Evolutionary conservation across 805 yeast species (phyloP).

Genomic region (Candida parachauliodes): DNA sequence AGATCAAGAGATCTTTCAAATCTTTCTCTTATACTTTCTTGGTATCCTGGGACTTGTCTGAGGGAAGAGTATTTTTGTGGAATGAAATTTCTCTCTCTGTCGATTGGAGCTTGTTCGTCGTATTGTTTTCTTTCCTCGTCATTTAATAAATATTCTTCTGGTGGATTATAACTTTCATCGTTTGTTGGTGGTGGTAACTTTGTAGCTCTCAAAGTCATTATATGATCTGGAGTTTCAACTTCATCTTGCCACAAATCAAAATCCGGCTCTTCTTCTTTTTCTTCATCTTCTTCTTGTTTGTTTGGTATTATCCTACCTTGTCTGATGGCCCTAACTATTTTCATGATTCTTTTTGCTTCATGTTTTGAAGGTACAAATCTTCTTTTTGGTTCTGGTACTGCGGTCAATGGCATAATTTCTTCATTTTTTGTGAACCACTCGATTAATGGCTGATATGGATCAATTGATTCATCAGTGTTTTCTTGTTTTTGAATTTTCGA

Average conservation of each 20-base stretch:
- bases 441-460: conserved; percentile 90
- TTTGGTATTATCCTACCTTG: conserved; percentile 92
- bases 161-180: conserved; percentile 96
- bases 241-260: conserved; percentile 83
- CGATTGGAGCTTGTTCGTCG: conserved; percentile 67
- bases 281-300: conserved; percentile 61
- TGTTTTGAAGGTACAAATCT: conserved; percentile 95
- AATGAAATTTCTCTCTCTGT: conserved; percentile 71
- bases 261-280: conserved; percentile 42
- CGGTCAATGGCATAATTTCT: conserved; percentile 88
- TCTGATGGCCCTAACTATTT: conserved; percentile 91
- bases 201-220: conserved; percentile 93
- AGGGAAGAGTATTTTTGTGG: conserved; percentile 81
- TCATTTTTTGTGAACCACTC: conserved; percentile 91
- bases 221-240: conserved; percentile 61
- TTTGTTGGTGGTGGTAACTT: conserved; percentile 93
- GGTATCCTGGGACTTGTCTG: conserved; percentile 92
- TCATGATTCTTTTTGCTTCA: conserved; percentile 95
- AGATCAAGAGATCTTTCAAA: conserved; percentile 93
- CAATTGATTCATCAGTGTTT: conserved; percentile 70
- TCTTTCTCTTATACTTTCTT: conserved; percentile 78
- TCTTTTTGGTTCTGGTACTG: conserved; percentile 95
- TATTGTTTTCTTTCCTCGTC: conserved; percentile 74
- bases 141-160: conserved; percentile 83
- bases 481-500: conserved; percentile 81